A percentile compares a stretch with the other conserved stretches of the same genome.
Conservation (phyloP, 371 early-diverging fungal genomes). For the Blyttiomyces sp. region DNA sequence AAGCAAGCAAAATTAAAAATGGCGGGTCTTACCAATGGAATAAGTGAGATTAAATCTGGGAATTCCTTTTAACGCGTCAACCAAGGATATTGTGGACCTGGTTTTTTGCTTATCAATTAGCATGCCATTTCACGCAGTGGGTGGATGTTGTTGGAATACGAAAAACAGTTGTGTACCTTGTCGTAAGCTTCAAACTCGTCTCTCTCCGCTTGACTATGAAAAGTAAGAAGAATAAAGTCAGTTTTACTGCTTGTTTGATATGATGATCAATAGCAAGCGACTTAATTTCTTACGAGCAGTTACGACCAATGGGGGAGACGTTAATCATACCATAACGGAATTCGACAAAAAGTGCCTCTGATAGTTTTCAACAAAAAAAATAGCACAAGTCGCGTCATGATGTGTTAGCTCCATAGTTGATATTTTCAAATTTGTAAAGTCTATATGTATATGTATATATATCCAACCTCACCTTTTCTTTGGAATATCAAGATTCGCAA, state of each 20-base stretch:
- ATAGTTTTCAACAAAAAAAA: not conserved
- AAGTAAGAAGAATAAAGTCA: not conserved
- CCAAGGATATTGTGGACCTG: too few species aligned
- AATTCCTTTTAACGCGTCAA: conserved; percentile 84
- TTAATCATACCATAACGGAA: conserved; percentile 99
- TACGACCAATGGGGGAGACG: conserved; percentile 98
- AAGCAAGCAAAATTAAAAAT: too few species aligned
- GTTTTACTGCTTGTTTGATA: not conserved
- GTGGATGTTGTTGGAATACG: conserved; percentile 87
- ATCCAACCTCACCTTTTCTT: conserved; percentile 74
- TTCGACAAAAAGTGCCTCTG: conserved; percentile 98
- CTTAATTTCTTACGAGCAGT: conserved; percentile 76
- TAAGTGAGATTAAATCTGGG: conserved; percentile 84
- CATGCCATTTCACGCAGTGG: too few species aligned
- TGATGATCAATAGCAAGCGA: not conserved
- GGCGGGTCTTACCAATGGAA: conserved; percentile 78
- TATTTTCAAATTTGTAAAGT: not conserved
- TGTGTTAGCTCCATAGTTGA: not conserved
- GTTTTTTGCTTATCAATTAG: too few species aligned
- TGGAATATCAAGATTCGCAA: conserved; percentile 95
- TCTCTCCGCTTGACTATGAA: conserved; percentile 78
- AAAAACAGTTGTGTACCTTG: conserved; percentile 75
- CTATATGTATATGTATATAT: not conserved
- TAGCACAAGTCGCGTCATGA: not conserved
- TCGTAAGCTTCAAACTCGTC: conserved; percentile 93